A percentile compares a stretch with the other conserved stretches of the same genome.
Evolutionary conservation across 2,329 filamentous ascomycete species (phyloP).

Genomic region (Cladophialophora yegresii): DNA sequence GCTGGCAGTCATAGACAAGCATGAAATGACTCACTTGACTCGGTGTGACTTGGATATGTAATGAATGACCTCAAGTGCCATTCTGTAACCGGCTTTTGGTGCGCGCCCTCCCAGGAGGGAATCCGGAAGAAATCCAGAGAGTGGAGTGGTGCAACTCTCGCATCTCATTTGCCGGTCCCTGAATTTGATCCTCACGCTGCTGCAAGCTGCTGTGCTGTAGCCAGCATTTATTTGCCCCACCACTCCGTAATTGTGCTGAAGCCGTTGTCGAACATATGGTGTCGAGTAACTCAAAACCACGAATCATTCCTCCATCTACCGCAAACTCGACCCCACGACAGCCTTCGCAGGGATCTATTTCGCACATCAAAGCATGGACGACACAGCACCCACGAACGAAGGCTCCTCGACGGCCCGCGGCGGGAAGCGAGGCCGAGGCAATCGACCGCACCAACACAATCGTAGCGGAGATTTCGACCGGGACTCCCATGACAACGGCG

Average conservation of each 20-base stretch:
- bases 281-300: neutral
- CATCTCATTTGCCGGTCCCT: constrained; percentile 5
- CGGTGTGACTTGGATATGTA: neutral
- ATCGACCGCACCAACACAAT: constrained; percentile 15
- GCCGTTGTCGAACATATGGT: neutral
- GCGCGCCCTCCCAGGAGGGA: neutral
- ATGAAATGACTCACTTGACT: constrained; percentile 1
- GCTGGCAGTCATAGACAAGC: neutral
- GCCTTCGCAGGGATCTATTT: neutral
- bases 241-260: constrained; percentile 5
- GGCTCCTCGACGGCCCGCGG: constrained; percentile 6
- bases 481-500: constrained; percentile 14
- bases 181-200: neutral
- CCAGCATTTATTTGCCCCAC: constrained; percentile 1
- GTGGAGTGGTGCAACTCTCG: neutral
- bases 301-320: constrained; percentile 3
- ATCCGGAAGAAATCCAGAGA: constrained; percentile 4
- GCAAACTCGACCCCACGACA: neutral
- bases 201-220: neutral
- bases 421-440: constrained; percentile 15
- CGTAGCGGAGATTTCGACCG: constrained; percentile 16
- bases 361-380: constrained; percentile 17
- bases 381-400: constrained; percentile 3
- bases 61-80: neutral
- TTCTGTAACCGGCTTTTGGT: neutral